Percentiles rank a stretch among this genome's conserved stretches.
Evolutionary conservation across 345 rosid species (phyloP).

Genomic region (Punica granatum): DNA sequence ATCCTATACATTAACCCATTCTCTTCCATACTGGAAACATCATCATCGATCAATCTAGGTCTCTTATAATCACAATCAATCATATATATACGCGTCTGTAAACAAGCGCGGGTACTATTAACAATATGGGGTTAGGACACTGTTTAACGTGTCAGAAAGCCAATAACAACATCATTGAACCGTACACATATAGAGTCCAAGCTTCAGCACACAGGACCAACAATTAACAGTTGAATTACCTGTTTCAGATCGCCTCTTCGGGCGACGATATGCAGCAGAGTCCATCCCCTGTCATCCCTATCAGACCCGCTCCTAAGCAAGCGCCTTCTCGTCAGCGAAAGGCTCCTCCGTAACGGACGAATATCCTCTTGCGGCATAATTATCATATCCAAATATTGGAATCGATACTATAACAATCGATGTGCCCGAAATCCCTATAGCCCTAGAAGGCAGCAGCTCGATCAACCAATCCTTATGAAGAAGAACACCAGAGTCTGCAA

Average conservation of each 20-base stretch:
- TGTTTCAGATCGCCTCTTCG: conserved; percentile 75
- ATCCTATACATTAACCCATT: no score
- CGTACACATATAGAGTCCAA: no score
- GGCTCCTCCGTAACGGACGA: conserved; percentile 39
- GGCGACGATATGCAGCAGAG: conserved; percentile 75
- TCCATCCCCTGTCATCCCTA: conserved; percentile 91
- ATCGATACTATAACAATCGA: not conserved
- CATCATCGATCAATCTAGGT: no score
- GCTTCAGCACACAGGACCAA: not conserved
- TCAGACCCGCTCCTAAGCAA: conserved; percentile 38
- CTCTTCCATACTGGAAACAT: no score
- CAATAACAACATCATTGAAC: no score
- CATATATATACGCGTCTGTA: no score
- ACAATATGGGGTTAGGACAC: no score
- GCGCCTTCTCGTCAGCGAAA: conserved; percentile 43
- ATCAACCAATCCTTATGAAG: not conserved
- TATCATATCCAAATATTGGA: not conserved
- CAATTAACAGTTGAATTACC: conserved; percentile 17
- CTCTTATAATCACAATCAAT: no score
- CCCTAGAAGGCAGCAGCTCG: not conserved
- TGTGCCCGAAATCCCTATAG: not conserved
- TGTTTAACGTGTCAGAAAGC: no score
- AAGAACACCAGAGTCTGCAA: not conserved
- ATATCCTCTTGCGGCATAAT: conserved; percentile 46
- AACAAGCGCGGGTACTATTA: no score